Evolutionary conservation across 176 grass and related monocot species (phyloP), one percentile per base, ranked within the genome.

Genomic region (Musa acuminata): DNA sequence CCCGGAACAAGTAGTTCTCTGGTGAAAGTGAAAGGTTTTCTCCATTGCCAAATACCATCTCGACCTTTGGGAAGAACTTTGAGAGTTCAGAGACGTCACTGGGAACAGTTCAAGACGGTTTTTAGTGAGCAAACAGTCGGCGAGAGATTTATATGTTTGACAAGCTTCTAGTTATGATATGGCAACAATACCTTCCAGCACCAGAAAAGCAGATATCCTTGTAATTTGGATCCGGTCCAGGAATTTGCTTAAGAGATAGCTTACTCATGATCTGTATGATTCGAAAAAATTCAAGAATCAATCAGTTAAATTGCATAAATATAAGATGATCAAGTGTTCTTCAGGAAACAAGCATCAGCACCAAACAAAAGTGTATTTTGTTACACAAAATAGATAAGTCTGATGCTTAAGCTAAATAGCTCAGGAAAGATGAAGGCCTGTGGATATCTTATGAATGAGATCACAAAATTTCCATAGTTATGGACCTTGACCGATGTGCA

Each of bases 1-100:
- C 95, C 90, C 83, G 84, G 78, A 94, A 99, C 73, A 99, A 87
- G 83, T 94, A 99, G 81, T 99, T 99, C 86, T 99, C 95, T 75
- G 95, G 96, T 84, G 96, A 84, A 79, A 99, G 88, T 52, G 84
- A 87, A 35, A 99, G 83, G 78, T 95, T 99, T 81, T 91, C 84
- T 84, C 91, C 91, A 87, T 99, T 87, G 79, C 84, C 84, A 91
- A 99, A 95, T 71, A 91, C 91, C 88, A 99, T 99, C 73, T 91
- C 91, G 81, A 95, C 96, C 72, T 79, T 43, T 71, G 96, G 96
- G 82, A 95, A 91, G 72, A 69, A 79, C 20, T 87, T 90, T 64
- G 85, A 91, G 21, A 99, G 82, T 83, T 86, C 52, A 49, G 82
- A 94, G 71, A 87, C 81, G 3, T 87, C 86, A 84, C 96, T 91